These are phyloP conservation scores for Fraxinus albicans DNA, from an alignment of 305 asterid genomes.

Conservation along the genomic window DNA sequence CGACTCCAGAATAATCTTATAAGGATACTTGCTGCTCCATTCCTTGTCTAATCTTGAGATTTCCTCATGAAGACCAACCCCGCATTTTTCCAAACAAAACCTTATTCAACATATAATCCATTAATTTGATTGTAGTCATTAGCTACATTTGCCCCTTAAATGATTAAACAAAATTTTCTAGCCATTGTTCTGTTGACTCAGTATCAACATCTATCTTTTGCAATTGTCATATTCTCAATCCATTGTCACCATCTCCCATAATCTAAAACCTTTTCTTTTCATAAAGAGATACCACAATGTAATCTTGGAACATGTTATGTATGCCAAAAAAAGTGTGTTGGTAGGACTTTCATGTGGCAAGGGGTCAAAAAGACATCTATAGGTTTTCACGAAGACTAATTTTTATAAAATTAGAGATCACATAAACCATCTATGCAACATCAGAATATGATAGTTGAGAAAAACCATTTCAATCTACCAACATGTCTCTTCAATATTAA, in stretches of 20 bases:
- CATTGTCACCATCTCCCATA: not conserved
- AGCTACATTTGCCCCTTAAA: not conserved
- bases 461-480: not conserved
- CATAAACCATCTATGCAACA: not conserved
- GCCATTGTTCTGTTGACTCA: not conserved
- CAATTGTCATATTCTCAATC: not conserved
- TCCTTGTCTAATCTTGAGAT: not conserved
- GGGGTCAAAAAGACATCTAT: not conserved
- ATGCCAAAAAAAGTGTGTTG: not conserved
- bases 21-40: not conserved
- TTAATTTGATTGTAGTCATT: not conserved
- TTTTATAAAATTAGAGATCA: not conserved
- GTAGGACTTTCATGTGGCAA: not conserved
- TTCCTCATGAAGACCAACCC: not conserved
- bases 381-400: not conserved
- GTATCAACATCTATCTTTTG: not conserved
- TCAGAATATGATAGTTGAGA: not conserved
- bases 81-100: not conserved
- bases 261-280: not conserved
- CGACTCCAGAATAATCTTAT: not conserved
- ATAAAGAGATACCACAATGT: not conserved
- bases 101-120: not conserved
- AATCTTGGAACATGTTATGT: not conserved
- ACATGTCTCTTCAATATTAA: not conserved
- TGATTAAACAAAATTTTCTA: not conserved